phyloP scores from a whole-genome alignment of 192 early-diverging fungal species.

The Coemansia sp. region DNA sequence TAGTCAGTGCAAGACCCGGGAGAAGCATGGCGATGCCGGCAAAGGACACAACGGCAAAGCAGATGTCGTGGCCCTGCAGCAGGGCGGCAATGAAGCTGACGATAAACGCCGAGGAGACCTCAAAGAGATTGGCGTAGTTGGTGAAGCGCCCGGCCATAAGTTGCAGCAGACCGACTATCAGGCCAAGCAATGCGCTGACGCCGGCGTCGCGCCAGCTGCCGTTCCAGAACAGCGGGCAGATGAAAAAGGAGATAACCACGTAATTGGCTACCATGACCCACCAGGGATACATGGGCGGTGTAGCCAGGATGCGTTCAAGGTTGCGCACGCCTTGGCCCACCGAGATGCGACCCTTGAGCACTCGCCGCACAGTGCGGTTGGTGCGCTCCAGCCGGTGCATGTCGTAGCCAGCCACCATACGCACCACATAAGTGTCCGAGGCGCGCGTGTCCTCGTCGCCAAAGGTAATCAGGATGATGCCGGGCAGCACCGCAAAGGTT shows the following conservation, averaged over 20 bases:
- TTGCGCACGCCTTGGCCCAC: constrained; percentile 64
- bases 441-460: constrained; percentile 68
- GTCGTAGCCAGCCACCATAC: constrained; percentile 56
- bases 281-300: constrained; percentile 55
- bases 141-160: constrained; percentile 59
- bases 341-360: constrained; percentile 59
- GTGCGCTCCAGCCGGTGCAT: constrained; percentile 66
- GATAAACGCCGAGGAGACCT: constrained; percentile 62
- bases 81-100: constrained; percentile 60
- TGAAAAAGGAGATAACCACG: constrained; percentile 55
- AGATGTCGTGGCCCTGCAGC: constrained; percentile 58
- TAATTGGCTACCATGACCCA: constrained; percentile 59
- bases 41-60: constrained; percentile 60
- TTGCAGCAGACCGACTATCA: constrained; percentile 60
- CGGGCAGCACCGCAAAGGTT: constrained; percentile 65
- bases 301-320: constrained; percentile 56
- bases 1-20: constrained; percentile 76
- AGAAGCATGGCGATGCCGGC: constrained; percentile 61
- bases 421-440: constrained; percentile 71
- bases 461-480: constrained; percentile 70
- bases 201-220: constrained; percentile 66
- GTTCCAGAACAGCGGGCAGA: constrained; percentile 64
- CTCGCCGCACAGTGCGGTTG: constrained; percentile 59
- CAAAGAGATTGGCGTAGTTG: constrained; percentile 67
- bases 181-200: constrained; percentile 51